Percentiles rank a stretch among this genome's conserved stretches.
phyloP scores from a whole-genome alignment of 257 asterid species.

The Nicotiana paniculata region DNA sequence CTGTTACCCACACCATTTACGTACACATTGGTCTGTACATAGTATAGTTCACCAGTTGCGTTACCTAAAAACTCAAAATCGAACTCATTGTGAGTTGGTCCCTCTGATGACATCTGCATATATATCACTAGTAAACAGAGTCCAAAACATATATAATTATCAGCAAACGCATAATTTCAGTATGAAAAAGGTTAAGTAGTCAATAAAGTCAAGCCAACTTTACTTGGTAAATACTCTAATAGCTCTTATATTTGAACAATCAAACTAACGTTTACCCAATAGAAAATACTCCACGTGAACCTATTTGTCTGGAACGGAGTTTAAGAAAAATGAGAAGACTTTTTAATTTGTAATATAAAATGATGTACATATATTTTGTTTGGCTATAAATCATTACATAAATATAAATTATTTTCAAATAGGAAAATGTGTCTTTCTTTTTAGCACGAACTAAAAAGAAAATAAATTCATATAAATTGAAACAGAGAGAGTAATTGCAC shows the following conservation, averaged over 20 bases:
- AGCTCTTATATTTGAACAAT: background rate
- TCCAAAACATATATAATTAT: background rate
- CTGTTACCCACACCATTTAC: conserved; percentile 85
- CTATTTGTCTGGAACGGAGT: no score
- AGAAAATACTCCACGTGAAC: no score
- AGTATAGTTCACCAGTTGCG: conserved; percentile 74
- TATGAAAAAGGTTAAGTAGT: background rate
- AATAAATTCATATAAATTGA: no score
- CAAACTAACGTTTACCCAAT: background rate
- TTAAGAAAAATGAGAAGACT: no score
- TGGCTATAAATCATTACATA: no score
- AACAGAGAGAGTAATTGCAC: no score
- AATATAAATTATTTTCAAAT: no score
- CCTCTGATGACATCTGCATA: conserved; percentile 86
- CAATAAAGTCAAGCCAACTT: background rate
- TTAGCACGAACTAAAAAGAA: no score
- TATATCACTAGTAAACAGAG: background rate
- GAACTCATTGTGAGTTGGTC: conserved; percentile 71
- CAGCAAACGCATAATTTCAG: background rate
- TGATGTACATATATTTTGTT: no score
- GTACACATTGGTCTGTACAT: conserved; percentile 74
- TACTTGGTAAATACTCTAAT: background rate
- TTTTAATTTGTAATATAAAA: no score
- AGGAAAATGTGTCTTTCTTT: no score
- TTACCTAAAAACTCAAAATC: conserved; percentile 89